Base-by-base conservation (phyloP, 768 basidiomycete genomes). In the Boletus huronensis region DNA sequence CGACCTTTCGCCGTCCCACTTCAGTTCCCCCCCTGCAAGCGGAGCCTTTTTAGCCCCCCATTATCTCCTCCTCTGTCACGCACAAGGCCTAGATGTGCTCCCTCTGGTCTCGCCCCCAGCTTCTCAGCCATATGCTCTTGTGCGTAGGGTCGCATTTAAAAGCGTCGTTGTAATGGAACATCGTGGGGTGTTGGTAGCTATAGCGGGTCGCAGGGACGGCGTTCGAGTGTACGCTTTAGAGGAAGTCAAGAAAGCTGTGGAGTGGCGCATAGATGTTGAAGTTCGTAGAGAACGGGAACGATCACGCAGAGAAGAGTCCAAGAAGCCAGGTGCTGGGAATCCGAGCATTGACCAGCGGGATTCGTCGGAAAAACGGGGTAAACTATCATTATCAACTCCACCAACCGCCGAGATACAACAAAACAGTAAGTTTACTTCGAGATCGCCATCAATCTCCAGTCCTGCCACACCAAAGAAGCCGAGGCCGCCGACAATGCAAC, bases 91-190 rank as follows among this genome's bases (percentile, higher is more conserved):
- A 32, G 91, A 93, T 68, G 88, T 93, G 3, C 75, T 93, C n/a
- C 88, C 91, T 2, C 75, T 93, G 28, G 68, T 79, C 11, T 84
- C 86, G 0, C 90, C 91, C 0, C 91, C 90, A 2, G 77, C 83
- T 14, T 77, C 79, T 7, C 85, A 86, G 59, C 89, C 92, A 14
- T 93, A 91, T 69, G 84, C 91, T 10, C 78, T 93, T 26, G 85
- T 93, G 23, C 82, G 91, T 21, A 80, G 90, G 51, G 88, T 91
- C 48, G 79, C 80, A 34, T 93, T 93, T 71, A 93, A 91, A 65
- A 84, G 81, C 52, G 85, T 93, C n/a, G 88, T 93, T 1, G 87
- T 93, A 14, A 93, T 93, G 91, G 91, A 93, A 62, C 88, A 93
- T 64, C 86, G 91, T 29, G 91, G 90, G 7, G 90, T 93, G 0